Evolutionary conservation across 441 rosid species (phyloP).

Genomic region (Omphalea diandra): DNA sequence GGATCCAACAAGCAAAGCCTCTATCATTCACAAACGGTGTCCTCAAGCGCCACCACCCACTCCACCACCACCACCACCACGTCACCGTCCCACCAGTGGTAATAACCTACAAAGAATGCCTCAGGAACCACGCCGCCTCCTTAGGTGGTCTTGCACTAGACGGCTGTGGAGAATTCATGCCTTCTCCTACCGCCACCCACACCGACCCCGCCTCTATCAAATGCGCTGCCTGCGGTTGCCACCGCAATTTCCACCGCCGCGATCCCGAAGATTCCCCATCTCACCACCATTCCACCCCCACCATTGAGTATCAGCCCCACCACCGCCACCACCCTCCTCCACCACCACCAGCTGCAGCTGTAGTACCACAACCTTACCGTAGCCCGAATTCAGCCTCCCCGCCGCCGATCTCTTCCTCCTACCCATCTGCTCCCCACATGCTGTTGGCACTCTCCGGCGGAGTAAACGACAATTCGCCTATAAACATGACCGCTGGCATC

Average conservation of each 20-base stretch:
- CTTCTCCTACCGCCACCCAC: conserved; percentile 55
- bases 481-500: neutral
- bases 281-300: conserved; percentile 32
- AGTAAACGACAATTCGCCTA: conserved; percentile 19
- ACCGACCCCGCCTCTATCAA: conserved; percentile 70
- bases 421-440: conserved; percentile 74
- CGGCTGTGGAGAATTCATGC: conserved; percentile 97
- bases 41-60: conserved; percentile 57
- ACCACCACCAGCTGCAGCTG: conserved; percentile 1
- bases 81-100: conserved; percentile 28
- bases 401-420: conserved; percentile 93
- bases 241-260: conserved; percentile 95
- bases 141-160: conserved; percentile 80
- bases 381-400: conserved; percentile 93
- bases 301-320: conserved; percentile 55
- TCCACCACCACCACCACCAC: conserved; percentile 26
- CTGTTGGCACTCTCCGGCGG: conserved; percentile 76
- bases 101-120: conserved; percentile 64
- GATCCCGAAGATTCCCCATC: conserved; percentile 52
- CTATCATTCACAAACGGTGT: conserved; percentile 69
- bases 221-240: conserved; percentile 95
- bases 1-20: conserved; percentile 65
- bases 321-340: conserved; percentile 51
- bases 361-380: conserved; percentile 31
- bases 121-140: conserved; percentile 85